Evolutionary conservation across 176 grass and related monocot genomes (phyloP).

Genomic region (Tillandsia leiboldiana): DNA sequence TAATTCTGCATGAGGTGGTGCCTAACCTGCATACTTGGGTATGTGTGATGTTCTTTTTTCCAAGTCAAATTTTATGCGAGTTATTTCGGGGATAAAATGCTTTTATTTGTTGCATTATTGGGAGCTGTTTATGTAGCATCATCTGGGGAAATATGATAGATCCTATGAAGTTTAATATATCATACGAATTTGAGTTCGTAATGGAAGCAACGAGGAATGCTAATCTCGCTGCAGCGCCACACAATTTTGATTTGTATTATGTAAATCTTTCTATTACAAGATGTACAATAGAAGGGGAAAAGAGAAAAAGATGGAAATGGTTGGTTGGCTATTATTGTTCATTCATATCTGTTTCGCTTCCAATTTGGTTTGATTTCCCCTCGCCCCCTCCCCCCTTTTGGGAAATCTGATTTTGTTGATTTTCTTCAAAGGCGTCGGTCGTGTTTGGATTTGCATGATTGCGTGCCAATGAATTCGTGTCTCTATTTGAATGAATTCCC

Average conservation of each 20-base stretch:
- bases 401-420: neutral
- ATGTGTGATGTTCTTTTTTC: neutral
- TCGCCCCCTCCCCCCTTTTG: no score
- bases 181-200: neutral
- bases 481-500: no score
- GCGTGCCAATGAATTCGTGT: no score
- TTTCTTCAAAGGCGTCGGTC: neutral
- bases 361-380: no score
- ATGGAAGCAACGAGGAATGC: neutral
- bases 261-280: conserved; percentile 11
- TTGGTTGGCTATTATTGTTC: neutral
- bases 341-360: neutral
- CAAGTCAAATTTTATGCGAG: neutral
- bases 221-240: neutral
- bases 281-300: neutral
- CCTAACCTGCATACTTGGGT: neutral
- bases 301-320: neutral
- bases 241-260: conserved; percentile 12
- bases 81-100: neutral
- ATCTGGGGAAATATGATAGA: neutral
- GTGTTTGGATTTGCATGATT: neutral
- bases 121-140: neutral
- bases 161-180: neutral
- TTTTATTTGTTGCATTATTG: neutral
- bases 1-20: neutral